Evolutionary conservation across 2,329 filamentous ascomycete genomes (phyloP), one percentile per base, ranked within the genome.

Genomic region (Arachnomyces sp.): DNA sequence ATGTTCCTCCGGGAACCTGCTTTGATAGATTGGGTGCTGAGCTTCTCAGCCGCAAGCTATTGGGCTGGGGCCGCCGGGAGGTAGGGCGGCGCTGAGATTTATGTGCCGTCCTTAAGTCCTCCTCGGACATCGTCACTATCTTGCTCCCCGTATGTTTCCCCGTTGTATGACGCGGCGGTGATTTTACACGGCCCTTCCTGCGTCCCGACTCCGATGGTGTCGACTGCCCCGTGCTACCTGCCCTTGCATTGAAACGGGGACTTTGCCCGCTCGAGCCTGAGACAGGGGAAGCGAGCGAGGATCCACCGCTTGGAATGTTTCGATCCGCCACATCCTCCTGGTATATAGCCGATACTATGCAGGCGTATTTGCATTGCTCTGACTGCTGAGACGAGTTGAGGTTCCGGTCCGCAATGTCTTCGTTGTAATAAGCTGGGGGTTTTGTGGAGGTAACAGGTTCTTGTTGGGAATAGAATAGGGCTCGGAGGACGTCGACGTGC

Each of bases 401-500:
- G 38, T 67, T 67, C 16, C 64, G 60, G 43, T 67, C 64, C 4
- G 64, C 64, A 38, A 67, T 53, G 46, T 67, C 61, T 49, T 67
- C 64, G 34, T 67, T 67, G 45, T 63, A 67, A 8, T 59, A 58
- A 13, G 50, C 55, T 4, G 50, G 52, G 3, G 60, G 58, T 7
- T 60, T 59, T 18, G 59, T 44, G n/a, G 51, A 32, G 34, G 42
- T 41, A 29, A 50, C 47, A 28, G 52, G 58, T 28, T 55, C 47
- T 4, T 52, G 54, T 35, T 64, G 58, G 1, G 55, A 50, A n/a
- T 56, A 54, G 37, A 54, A 57, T n/a, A 64, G 39, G 9, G 64
- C 63, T 43, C 64, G 61, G 14, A 66, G 46, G 25, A 67, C 50
- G 45, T 67, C 64, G 32, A 67, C 54, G 52, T 67, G 61, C 14